phyloP scores from a whole-genome alignment of 805 yeast species.

The Kuraishia borneana region DNA sequence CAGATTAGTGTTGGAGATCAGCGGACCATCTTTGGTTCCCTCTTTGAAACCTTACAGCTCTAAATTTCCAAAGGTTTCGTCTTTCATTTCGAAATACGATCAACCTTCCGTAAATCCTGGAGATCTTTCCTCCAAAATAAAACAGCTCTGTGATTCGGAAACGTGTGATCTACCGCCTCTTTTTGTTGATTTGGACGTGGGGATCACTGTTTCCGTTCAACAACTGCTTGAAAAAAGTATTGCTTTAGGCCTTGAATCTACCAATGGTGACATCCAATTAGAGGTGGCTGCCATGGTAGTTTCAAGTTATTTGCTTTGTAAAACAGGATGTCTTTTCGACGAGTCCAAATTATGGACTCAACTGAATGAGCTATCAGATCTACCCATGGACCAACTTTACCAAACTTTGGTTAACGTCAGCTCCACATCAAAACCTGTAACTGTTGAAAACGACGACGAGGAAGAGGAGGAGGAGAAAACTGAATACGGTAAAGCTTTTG shows the following conservation, averaged over 20 bases:
- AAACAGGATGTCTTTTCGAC: neutral
- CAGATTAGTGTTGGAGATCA: neutral
- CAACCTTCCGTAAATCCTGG: neutral
- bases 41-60: neutral
- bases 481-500: constrained; percentile 1
- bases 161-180: neutral
- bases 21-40: neutral
- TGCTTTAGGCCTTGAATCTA: neutral
- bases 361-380: neutral
- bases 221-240: neutral
- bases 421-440: neutral
- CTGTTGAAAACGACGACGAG: neutral
- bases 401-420: neutral
- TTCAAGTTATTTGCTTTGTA: neutral
- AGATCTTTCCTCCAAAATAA: neutral
- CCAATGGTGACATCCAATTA: neutral
- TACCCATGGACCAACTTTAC: neutral
- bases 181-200: neutral
- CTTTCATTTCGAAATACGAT: neutral
- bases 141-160: neutral
- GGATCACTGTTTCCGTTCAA: neutral
- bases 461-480: neutral
- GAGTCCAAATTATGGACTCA: neutral
- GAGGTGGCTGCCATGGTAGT: constrained; percentile 1
- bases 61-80: neutral